These are phyloP conservation scores for Colletotrichum musicola DNA, from an alignment of 2,329 filamentous ascomycete species.

Conservation along the genomic window DNA sequence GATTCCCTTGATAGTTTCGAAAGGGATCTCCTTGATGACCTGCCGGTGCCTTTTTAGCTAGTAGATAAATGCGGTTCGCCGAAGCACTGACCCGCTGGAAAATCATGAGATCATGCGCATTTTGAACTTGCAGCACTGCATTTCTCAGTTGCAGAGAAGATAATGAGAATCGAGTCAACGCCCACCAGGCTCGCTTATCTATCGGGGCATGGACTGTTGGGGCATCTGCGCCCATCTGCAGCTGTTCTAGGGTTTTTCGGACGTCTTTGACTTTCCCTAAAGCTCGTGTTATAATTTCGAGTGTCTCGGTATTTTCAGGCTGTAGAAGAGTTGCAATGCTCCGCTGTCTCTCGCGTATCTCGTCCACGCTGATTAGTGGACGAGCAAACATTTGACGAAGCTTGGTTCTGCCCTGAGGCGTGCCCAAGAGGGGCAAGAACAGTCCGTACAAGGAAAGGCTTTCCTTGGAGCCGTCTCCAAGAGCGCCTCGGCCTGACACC, in stretches of 20 bases:
- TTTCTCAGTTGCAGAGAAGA: conserved; percentile 78
- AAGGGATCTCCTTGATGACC: conserved; percentile 72
- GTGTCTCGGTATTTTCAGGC: conserved; percentile 72
- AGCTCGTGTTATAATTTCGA: conserved; percentile 69
- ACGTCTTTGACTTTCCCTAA: conserved; percentile 84
- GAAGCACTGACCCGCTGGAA: conserved; percentile 61
- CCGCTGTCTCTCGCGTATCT: conserved; percentile 79
- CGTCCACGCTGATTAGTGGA: conserved; percentile 75
- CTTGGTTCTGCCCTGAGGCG: conserved; percentile 80
- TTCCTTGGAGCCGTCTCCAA: conserved; percentile 78
- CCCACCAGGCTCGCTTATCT: conserved; percentile 78
- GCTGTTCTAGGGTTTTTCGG: conserved; percentile 73
- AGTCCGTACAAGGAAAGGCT: conserved; percentile 86
- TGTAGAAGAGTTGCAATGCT: conserved; percentile 76
- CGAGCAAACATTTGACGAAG: conserved; percentile 86
- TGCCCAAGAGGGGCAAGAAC: conserved; percentile 80
- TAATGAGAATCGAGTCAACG: conserved; percentile 78
- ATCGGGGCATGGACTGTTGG: conserved; percentile 64
- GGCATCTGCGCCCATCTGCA: conserved; percentile 81
- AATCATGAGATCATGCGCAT: conserved; percentile 65
- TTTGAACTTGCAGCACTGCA: conserved; percentile 67
- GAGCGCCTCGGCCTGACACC: conserved; percentile 75
- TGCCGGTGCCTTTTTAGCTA: conserved; percentile 46
- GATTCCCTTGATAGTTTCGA: conserved; percentile 70
- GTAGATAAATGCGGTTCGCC: not conserved